Evolutionary conservation across 176 grass and related monocot species (phyloP), one percentile per base, ranked within the genome.

Genomic region (Musa itinerans): DNA sequence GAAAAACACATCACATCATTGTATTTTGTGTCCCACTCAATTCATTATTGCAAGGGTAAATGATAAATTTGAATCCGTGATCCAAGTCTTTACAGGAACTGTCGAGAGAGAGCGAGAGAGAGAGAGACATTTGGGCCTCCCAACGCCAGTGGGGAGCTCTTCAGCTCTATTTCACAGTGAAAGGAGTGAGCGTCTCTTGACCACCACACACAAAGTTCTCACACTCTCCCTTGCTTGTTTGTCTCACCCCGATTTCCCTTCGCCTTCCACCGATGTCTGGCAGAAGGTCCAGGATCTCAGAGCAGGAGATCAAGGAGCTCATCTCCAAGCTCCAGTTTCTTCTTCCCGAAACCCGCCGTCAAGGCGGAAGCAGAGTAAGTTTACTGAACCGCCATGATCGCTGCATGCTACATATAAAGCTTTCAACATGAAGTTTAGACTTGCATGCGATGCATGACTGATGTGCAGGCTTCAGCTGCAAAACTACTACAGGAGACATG

Each of bases 271-370:
- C 65, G 71, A 87, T 87, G 89, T 87, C 89, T 27, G 73, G 54
- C 73, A 78, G 89, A 85, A 82, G 82, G 76, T 77, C 85, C 10
- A 74, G 73, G 52, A 79, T 92, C 10, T 76, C 89, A 20, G 89
- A 92, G 58, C 83, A 92, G 67, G 86, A 92, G 89, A 88, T 88
- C 83, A 83, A 69, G 74, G 89, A 92, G 83, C 89, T 92, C 74
- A 88, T 92, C 81, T 86, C 89, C 66, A 88, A 83, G 81, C 89
- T 92, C 11, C 89, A 86, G 66, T 76, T 83, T 58, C 68, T 87
- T 24, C 89, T 91, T 73, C 89, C 89, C 50, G 84, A 59, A 9
- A 11, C 56, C 21, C 64, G 77, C 54, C 79, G 85, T 79, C 51
- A 79, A 13, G 21, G 20, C 8, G 76, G 76, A 70, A 82, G 51